Base-by-base conservation (phyloP, 1,284 basidiomycete species). In the Hemileia vastatrix region DNA sequence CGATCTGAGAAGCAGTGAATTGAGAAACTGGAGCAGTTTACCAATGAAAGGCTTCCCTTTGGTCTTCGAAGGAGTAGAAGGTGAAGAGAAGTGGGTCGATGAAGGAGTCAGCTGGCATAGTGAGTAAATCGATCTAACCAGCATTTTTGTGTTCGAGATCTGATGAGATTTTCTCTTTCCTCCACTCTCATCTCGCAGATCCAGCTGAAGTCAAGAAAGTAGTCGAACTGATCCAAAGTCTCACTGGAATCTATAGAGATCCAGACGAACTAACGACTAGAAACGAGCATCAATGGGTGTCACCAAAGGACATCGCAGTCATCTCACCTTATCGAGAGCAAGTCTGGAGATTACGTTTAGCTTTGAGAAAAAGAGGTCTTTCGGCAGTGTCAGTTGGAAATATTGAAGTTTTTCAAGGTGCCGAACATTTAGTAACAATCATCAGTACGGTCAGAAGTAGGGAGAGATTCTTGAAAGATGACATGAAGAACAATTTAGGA, bases 271-370 rank as follows among this genome's bases (percentile, higher is more conserved):
- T 47, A n/a, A 47, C 21, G 44, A 21, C 55, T 49, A 8, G 45
- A 40, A 3, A 56, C 32, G 43, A 31, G 40, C 9, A 44, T 48
- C 13, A 60, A 61, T 19, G 64, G 55, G 2, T 45, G 45, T 11
- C 50, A 76, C 23, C 53, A 9, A 63, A 63, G 6, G 73, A 78
- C 21, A 75, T 79, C 51, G 72, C 71, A 9, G 75, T 79, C 19
- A 76, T 78, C 33, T 71, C 71, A 0, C 77, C 77, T 2, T 78
- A 74, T 70, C 59, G 77, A 32, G 77, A 78, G 64, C 77, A 79
- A 57, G 77, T 78, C 0, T 78, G 77, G 77, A 66, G 73, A n/a
- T 64, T 78, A 13, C 76, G 78, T 57, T 61, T 74, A 1, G 66
- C 67, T 3, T 66, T 79, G 6, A 63, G 78, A 3, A 57, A 64